Conservation (phyloP, 1,139 yeast species). For the Blastobotrys proliferans region DNA sequence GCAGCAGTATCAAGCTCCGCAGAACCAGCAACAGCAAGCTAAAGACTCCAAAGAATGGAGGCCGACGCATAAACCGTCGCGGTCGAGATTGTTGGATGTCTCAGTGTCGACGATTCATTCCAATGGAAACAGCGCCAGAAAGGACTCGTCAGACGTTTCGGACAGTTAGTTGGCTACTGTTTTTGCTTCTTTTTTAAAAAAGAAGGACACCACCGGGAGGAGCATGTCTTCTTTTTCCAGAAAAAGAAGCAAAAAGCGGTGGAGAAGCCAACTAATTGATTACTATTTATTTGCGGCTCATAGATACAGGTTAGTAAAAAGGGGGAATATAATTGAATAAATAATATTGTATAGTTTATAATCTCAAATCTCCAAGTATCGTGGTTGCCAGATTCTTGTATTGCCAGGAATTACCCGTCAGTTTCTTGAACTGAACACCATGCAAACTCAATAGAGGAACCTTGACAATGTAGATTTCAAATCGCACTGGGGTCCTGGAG, state of each 20-base stretch:
- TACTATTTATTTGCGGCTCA: too few species aligned
- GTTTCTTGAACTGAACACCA: constrained; percentile 92
- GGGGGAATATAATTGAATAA: too few species aligned
- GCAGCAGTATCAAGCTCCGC: constrained; percentile 13
- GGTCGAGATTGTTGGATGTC: constrained; percentile 26
- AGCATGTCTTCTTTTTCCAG: too few species aligned
- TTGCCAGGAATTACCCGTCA: constrained; percentile 93
- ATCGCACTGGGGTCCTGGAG: constrained; percentile 58
- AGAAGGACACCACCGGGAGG: too few species aligned
- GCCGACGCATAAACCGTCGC: constrained; percentile 6
- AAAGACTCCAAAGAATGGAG: not conserved
- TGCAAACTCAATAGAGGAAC: constrained; percentile 87
- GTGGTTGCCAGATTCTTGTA: constrained; percentile 91
- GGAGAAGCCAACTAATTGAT: too few species aligned
- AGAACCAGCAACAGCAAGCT: not conserved
- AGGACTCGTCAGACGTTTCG: not conserved
- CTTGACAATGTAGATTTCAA: constrained; percentile 89
- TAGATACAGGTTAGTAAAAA: too few species aligned
- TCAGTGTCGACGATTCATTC: constrained; percentile 15
- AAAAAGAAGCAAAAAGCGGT: too few species aligned
- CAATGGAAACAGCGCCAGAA: not conserved
- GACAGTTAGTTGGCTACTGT: too few species aligned
- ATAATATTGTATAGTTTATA: too few species aligned
- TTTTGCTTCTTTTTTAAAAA: too few species aligned
- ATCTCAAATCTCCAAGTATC: constrained; percentile 70